Conservation (phyloP, 2,329 filamentous ascomycete genomes). For the Lachnellula willkommii region DNA sequence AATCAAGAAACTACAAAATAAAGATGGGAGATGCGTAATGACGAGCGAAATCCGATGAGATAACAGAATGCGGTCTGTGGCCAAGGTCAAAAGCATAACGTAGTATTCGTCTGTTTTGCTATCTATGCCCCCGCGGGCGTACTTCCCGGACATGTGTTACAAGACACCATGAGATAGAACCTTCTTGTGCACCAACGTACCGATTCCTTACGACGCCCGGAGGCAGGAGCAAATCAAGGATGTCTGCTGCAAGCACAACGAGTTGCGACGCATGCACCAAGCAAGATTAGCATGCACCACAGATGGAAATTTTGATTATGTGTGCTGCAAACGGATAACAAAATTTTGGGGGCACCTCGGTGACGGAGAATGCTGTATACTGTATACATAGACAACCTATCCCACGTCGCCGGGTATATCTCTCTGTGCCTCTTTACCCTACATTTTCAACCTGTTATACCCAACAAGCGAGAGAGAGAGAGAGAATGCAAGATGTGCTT, state of each 20-base stretch:
- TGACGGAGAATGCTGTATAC: background rate
- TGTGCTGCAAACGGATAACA: background rate
- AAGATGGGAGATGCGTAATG: background rate
- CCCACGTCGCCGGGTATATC: background rate
- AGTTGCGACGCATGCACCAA: background rate
- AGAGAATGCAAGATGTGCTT: no score
- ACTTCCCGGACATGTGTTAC: background rate
- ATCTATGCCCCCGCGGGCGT: background rate
- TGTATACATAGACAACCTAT: background rate
- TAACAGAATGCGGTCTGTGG: no score
- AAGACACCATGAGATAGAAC: background rate
- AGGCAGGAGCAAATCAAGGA: background rate
- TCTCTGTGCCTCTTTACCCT: background rate
- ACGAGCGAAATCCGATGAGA: no score
- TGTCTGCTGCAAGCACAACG: background rate
- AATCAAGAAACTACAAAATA: background rate
- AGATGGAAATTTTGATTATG: background rate
- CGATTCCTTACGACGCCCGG: background rate
- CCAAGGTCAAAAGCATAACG: background rate
- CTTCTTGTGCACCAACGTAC: no score
- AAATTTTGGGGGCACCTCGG: background rate
- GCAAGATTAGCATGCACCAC: background rate
- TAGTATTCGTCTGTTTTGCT: background rate
- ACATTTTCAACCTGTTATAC: no score
- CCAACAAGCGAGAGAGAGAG: no score